phyloP scores from a whole-genome alignment of 2,329 filamentous ascomycete genomes.

The Neofusicoccum kwambonambiense region DNA sequence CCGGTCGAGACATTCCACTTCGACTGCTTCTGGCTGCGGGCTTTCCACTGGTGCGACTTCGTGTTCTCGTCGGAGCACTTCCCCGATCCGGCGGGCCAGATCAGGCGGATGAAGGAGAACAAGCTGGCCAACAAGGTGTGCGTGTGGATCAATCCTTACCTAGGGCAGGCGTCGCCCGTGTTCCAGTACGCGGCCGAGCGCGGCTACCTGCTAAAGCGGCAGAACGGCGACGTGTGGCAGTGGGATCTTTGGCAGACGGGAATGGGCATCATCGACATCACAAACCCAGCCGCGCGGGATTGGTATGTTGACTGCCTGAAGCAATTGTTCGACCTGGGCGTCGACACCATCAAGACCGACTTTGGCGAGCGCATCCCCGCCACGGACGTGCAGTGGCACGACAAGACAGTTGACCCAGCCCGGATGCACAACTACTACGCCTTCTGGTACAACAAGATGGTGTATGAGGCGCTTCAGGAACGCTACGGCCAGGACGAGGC shows the following conservation, averaged over 20 bases:
- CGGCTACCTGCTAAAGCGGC: slow-evolving; percentile 68
- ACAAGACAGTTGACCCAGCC: slow-evolving; percentile 57
- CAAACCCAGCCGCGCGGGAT: slow-evolving; percentile 64
- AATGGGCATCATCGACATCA: slow-evolving; percentile 73
- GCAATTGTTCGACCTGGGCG: slow-evolving; percentile 64
- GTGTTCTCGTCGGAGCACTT: slow-evolving; percentile 68
- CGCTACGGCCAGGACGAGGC: slow-evolving; percentile 52
- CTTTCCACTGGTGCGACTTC: slow-evolving; percentile 74
- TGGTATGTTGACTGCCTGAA: slow-evolving; percentile 66
- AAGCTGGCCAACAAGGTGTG: slow-evolving; percentile 62
- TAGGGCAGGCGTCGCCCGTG: slow-evolving; percentile 66
- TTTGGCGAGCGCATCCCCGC: slow-evolving; percentile 72
- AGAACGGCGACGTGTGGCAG: slow-evolving; percentile 69
- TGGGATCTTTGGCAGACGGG: slow-evolving; percentile 77
- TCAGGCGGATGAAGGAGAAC: slow-evolving; percentile 62
- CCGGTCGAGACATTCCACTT: slow-evolving; percentile 73
- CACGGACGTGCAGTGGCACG: slow-evolving; percentile 64
- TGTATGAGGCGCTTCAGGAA: slow-evolving; percentile 64
- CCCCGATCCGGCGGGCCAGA: slow-evolving; percentile 65
- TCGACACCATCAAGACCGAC: slow-evolving; percentile 73
- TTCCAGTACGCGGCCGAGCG: slow-evolving; percentile 64
- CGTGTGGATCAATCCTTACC: slow-evolving; percentile 76
- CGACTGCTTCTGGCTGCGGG: slow-evolving; percentile 76
- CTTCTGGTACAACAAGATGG: slow-evolving; percentile 69
- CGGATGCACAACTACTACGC: slow-evolving; percentile 78